Percentiles rank a stretch among this genome's conserved stretches.
phyloP scores from a whole-genome alignment of 805 yeast species.

The Candida anglica region DNA sequence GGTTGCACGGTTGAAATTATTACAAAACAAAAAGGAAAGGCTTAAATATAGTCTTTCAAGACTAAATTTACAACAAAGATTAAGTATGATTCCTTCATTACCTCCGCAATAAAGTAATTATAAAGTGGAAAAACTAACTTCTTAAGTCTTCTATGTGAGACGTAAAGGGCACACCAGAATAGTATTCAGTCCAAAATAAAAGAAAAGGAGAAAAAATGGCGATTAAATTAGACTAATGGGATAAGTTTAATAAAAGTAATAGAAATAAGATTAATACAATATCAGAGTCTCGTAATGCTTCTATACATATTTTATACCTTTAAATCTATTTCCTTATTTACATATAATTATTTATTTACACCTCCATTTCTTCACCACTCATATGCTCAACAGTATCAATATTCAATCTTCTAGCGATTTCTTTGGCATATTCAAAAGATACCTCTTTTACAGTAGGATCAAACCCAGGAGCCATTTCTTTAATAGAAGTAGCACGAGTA shows the following conservation, averaged over 20 bases:
- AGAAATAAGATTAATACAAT: neutral
- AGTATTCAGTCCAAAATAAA: no score
- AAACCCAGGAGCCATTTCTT: slow-evolving; percentile 9
- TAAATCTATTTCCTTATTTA: no score
- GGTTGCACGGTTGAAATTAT: slow-evolving; percentile 31
- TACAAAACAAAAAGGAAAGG: slow-evolving; percentile 42
- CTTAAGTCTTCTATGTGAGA: no score
- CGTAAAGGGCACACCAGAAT: no score
- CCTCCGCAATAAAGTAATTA: slow-evolving; percentile 7
- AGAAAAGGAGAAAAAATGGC: neutral
- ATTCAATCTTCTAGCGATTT: slow-evolving; percentile 30
- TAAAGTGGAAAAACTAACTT: no score
- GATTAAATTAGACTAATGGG: neutral
- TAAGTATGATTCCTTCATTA: slow-evolving; percentile 10
- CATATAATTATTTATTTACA: slow-evolving; percentile 4
- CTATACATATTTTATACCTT: neutral
- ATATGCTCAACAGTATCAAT: slow-evolving; percentile 32
- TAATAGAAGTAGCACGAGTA: slow-evolving; percentile 36
- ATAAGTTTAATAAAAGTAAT: neutral
- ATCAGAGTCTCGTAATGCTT: neutral
- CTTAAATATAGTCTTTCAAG: slow-evolving; percentile 28
- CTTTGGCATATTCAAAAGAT: slow-evolving; percentile 31
- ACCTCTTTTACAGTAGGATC: slow-evolving; percentile 16
- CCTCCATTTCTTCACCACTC: slow-evolving; percentile 23
- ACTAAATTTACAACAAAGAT: slow-evolving; percentile 14